Base-by-base conservation (phyloP, 1,284 basidiomycete species). In the Coniophora puteana region DNA sequence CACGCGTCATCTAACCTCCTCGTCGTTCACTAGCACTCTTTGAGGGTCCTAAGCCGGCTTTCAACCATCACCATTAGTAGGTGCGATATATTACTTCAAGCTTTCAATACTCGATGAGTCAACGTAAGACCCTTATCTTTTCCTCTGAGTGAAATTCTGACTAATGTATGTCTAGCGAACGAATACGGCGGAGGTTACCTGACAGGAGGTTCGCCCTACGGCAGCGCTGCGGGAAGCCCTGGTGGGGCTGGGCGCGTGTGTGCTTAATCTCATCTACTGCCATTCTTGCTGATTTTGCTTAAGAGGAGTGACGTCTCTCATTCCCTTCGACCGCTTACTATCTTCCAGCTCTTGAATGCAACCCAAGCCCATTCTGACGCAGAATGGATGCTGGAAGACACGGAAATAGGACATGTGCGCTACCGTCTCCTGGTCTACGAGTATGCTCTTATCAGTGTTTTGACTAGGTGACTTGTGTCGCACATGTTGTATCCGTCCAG, bases 361-460 rank as follows among this genome's bases (percentile, higher is more conserved):
- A 73, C 70, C 24, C 93, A 96, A 67, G 74, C 83, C 5, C 90
- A 96, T 57, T 73, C 84, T 0, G 94, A 98, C 51, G 84, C 91
- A 2, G 90, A 94, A 39, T 94, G 93, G 78, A 74, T 72, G 41
- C 75, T 97, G 35, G 92, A 94, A 49, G 83, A 81, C 16, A 66
- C 74, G 5, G 90, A 95, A 49, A 71, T 95, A 42, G 84, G 84
- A 39, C 89, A 93, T 62, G 90, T 91, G 49, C 44, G 72, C 16
- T 16, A 23, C 13, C 34, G 5, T 18, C 13, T 10, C 8, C 13
- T 37, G 2, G 40, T 25, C 23, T 18, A 14, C 23, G 18, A 8
- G 12, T 8, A 36, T 27, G 22, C 16, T 24, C 44, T 34, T 45
- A 42, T 34, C 3, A 44, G 14, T 8, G 27, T 39, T 31, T 29